Evolutionary conservation across 2,329 filamentous ascomycete genomes (phyloP), one percentile per base, ranked within the genome.

Genomic region (Xylariaceae sp.): DNA sequence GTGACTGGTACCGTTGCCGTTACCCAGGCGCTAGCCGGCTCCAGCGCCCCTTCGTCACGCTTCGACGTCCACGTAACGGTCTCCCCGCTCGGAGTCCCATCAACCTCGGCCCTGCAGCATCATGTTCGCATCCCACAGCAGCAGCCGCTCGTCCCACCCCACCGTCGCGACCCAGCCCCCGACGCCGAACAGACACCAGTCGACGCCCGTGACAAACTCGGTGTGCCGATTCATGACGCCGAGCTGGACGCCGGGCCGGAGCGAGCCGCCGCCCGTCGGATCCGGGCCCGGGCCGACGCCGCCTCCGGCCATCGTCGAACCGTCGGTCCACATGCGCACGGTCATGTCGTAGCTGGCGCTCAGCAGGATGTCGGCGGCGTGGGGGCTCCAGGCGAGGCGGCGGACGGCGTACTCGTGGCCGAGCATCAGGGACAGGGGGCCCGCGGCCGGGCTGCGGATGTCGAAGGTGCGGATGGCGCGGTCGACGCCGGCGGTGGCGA

Each of bases 291-390:
- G 4, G 30, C 6, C 30, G 12, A n/a, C 30, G 12, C 8, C 30
- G 12, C 8, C 30, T 6, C 8, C 8, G 7, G 30, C 12, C 49
- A 55, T 64, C 4, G 63, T 62, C 2, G 72, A 73, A 4, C 69
- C 87, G 60, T 97, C 93, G 9, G 83, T 89, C 93, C 93, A 98
- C 37, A 96, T 74, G 24, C 93, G 79, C 52, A 93, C 94, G 4
- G 88, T 95, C 93, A 98, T 98, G 66, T 98, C 93, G 64, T 98
- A 98, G 60, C 89, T 93, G 2, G 87, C 91, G 54, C 83, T 93
- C 32, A 95, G 74, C 32, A 98, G 66, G 9, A 95, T 78, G 61
- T 97, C 88, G 43, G 83, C 82, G n/a, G 93, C 76, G 68, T 98
- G 93, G 9, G 93, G 93, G 56, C 87, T 94, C 91, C 93, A 98